Evolutionary conservation across 192 early-diverging fungal species (phyloP), one percentile per base, ranked within the genome.

Genomic region (Rhizoclosmatium globosum): DNA sequence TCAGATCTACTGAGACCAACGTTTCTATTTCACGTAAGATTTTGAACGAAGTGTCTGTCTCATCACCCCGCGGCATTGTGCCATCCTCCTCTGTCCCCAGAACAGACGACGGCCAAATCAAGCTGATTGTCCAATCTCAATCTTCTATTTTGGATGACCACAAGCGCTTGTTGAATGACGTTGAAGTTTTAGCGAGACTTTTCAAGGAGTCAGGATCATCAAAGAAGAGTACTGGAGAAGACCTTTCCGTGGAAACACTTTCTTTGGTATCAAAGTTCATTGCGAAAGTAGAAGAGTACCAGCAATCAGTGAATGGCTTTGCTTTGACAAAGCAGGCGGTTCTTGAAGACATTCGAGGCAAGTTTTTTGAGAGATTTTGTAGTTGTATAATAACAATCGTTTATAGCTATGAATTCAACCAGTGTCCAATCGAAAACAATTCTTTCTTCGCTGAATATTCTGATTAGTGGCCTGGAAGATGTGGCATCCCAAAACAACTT

Each of bases 21-120:
- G 50, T 58, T 94, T 58, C 45, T 11, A 77, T 82, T 19, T 82
- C 80, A 7, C 71, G 76, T 19, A 42, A 60, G 42, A 82, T 82
- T 57, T 68, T 78, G 39, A 64, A 67, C 21, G 73, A 81, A 76
- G 58, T 81, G 0, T 66, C 65, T 19, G 43, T 9, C 39, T 79
- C 64, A 19, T 41, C 64, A 9, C 39, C 43, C 6, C 43, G 64
- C 39, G 64, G 64, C 19, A 56, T 38, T 77, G 76, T 62, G 48
- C 69, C 17, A 60, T 46, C 21, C 64, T 76, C 64, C 41, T 80
- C 1, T 64, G 47, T 45, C 4, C 44, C 74, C 23, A 19, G 6
- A 23, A 47, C 23, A 76, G 60, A n/a, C n/a, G 23, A 23, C 68
- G 74, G 82, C 61, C 57, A 75, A 53, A 67, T 81, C 41, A 57